Percentiles rank a stretch among this genome's conserved stretches.
phyloP scores from a whole-genome alignment of 108 stramenopile species.

The Chaetoceros tenuissimus region DNA sequence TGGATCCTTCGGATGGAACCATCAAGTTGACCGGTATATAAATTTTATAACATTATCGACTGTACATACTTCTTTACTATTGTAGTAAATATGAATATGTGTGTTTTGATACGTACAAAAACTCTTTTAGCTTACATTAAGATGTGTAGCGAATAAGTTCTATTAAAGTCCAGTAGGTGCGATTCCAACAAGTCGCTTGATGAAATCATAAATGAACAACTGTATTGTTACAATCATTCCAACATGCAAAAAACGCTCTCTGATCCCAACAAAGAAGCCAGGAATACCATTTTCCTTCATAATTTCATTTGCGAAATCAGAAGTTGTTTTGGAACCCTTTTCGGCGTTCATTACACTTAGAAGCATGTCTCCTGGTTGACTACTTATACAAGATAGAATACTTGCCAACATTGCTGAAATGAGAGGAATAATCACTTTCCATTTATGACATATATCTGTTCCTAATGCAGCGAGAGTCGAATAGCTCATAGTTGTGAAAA shows the following conservation, averaged over 20 bases:
- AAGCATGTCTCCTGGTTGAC: constrained; percentile 89
- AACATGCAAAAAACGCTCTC: constrained; percentile 80
- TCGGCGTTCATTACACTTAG: constrained; percentile 71
- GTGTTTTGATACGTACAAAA: too few species aligned
- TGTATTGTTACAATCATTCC: constrained; percentile 84
- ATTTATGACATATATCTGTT: constrained; percentile 17
- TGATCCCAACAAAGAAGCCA: constrained; percentile 67
- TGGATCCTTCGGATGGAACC: not conserved
- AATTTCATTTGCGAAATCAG: constrained; percentile 44
- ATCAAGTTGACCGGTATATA: not conserved
- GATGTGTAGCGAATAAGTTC: too few species aligned
- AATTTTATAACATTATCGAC: too few species aligned
- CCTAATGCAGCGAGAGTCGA: constrained; percentile 15
- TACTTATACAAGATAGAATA: constrained; percentile 67
- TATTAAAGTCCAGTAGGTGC: constrained; percentile 52
- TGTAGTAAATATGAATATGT: too few species aligned
- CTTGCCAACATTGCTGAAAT: constrained; percentile 54
- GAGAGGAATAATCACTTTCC: constrained; percentile 54
- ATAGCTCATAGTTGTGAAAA: constrained; percentile 44
- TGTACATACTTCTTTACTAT: too few species aligned
- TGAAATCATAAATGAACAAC: constrained; percentile 79
- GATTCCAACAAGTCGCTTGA: constrained; percentile 68
- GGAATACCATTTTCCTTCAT: constrained; percentile 33
- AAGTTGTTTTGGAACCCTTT: constrained; percentile 31
- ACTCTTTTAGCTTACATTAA: too few species aligned